Evolutionary conservation across 2,329 filamentous ascomycete genomes (phyloP).

Genomic region (Whalleya microplaca): DNA sequence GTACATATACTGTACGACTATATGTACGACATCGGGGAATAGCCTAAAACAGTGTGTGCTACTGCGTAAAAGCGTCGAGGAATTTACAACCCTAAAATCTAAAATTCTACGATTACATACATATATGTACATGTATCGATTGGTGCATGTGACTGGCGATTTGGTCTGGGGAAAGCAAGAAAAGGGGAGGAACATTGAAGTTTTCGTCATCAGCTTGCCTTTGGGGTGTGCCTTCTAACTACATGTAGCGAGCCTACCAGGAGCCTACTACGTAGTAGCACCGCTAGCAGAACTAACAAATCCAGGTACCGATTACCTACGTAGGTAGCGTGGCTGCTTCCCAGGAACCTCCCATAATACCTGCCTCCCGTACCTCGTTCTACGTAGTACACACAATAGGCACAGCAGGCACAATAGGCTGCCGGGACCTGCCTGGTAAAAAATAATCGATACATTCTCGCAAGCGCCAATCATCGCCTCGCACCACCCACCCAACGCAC

Average conservation of each 20-base stretch:
- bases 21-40: not conserved
- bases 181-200: too few relatives aligned
- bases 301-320: not conserved
- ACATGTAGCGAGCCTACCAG: too few relatives aligned
- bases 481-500: not conserved
- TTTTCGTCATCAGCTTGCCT: not conserved
- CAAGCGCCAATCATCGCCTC: not conserved
- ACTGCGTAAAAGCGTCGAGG: not conserved
- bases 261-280: not conserved
- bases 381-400: too few relatives aligned
- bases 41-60: not conserved
- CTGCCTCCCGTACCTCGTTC: too few relatives aligned
- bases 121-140: not conserved
- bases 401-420: too few relatives aligned
- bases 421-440: too few relatives aligned
- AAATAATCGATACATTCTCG: not conserved
- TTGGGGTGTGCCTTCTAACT: too few relatives aligned
- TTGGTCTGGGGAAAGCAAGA: too few relatives aligned
- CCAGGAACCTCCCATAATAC: too few relatives aligned
- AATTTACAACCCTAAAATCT: too few relatives aligned
- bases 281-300: not conserved
- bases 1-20: not conserved
- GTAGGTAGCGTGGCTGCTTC: not conserved
- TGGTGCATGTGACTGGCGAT: not conserved
- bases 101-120: too few relatives aligned